Evolutionary conservation across 495 filamentous ascomycete species (phyloP).

Genomic region (Venustampulla echinocandica): DNA sequence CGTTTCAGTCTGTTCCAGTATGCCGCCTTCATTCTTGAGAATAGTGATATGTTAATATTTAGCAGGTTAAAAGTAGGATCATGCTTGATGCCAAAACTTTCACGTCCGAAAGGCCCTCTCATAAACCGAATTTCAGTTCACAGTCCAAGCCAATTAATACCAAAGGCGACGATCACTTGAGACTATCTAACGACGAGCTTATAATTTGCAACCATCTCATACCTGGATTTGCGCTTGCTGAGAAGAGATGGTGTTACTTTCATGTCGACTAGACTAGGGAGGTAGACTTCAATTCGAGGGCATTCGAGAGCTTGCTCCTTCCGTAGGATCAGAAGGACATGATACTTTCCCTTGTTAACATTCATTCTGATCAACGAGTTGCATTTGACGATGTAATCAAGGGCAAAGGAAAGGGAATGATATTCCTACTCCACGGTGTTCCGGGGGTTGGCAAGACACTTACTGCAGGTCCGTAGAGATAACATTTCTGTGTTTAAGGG

Average conservation of each 20-base stretch:
- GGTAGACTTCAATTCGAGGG: conserved; percentile 72
- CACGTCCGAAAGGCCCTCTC: not conserved
- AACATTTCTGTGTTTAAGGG: not conserved
- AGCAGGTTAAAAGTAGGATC: conserved; percentile 4
- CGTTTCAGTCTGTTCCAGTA: conserved; percentile 1
- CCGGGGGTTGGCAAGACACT: conserved; percentile 44
- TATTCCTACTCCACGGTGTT: conserved; percentile 42
- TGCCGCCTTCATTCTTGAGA: not conserved
- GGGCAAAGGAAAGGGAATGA: conserved; percentile 35
- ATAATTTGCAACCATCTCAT: conserved; percentile 10
- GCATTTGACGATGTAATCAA: not conserved
- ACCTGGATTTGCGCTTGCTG: conserved; percentile 43
- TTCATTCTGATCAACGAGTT: not conserved
- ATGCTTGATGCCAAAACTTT: conserved; percentile 10
- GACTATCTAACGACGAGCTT: conserved; percentile 32
- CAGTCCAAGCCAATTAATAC: not conserved
- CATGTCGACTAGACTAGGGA: conserved; percentile 67
- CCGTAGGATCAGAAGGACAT: conserved; percentile 65
- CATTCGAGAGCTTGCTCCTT: conserved; percentile 66
- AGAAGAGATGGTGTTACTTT: conserved; percentile 85
- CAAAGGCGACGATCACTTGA: conserved; percentile 35
- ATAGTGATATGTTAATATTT: not conserved
- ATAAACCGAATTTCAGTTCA: not conserved
- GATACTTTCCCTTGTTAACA: not conserved
- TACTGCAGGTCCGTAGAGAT: conserved; percentile 29